These are phyloP conservation scores for Hypoxylon crocopeplum DNA, from an alignment of 495 filamentous ascomycete genomes.

Conservation along the genomic window DNA sequence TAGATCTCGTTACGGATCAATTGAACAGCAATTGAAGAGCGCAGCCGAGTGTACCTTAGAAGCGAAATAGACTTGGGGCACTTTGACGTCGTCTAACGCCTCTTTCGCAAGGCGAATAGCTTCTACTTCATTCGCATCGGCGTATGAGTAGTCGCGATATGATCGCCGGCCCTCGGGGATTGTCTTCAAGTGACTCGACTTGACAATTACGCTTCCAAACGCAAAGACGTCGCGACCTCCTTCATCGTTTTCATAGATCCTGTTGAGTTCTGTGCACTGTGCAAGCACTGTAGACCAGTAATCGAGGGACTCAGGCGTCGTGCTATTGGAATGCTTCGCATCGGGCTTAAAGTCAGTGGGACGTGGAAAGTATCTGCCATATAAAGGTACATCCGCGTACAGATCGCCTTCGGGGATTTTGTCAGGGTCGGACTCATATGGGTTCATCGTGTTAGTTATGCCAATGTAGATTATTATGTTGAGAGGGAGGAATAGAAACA, in stretches of 20 bases:
- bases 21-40: constrained; percentile 1
- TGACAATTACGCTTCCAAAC: constrained; percentile 55
- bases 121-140: constrained; percentile 51
- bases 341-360: constrained; percentile 45
- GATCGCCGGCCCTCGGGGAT: constrained; percentile 1
- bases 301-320: constrained; percentile 39
- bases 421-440: constrained; percentile 46
- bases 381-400: constrained; percentile 48
- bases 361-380: constrained; percentile 46
- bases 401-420: constrained; percentile 44
- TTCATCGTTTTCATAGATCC: constrained; percentile 47
- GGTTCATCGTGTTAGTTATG: constrained; percentile 24
- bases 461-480: neutral
- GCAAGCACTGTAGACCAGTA: constrained; percentile 50
- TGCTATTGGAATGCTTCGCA: constrained; percentile 46
- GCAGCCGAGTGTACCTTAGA: constrained; percentile 43
- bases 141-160: constrained; percentile 47
- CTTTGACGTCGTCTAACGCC: constrained; percentile 41
- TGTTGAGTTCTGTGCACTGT: constrained; percentile 39
- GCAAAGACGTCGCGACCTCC: constrained; percentile 54
- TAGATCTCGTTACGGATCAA: too few relatives aligned
- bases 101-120: constrained; percentile 46
- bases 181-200: constrained; percentile 50
- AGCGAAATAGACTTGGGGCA: constrained; percentile 52
- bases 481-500: neutral